A percentile compares a stretch with the other conserved stretches of the same genome.
These are phyloP conservation scores for Barbarea vulgaris DNA, from an alignment of 345 rosid species.

Conservation along the genomic window DNA sequence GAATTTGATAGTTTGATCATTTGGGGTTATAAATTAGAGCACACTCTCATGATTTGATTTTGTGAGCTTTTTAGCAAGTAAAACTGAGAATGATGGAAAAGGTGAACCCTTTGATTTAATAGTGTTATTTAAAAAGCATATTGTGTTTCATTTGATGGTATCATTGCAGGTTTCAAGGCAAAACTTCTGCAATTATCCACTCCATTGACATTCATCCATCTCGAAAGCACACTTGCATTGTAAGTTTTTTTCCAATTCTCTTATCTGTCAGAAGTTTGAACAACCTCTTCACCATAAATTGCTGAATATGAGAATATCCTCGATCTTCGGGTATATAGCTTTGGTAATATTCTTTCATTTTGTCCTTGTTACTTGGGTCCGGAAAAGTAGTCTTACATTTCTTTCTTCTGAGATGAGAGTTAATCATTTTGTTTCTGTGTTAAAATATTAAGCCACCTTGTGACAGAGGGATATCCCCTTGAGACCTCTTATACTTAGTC, in stretches of 20 bases:
- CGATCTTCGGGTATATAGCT: background rate
- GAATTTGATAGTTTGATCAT: background rate
- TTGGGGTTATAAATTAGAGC: background rate
- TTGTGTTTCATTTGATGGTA: conserved; percentile 15
- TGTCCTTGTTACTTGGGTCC: background rate
- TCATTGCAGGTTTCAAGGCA: conserved; percentile 66
- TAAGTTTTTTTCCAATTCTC: conserved; percentile 40
- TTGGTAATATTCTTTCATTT: background rate
- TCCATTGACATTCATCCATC: conserved; percentile 92
- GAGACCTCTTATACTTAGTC: background rate
- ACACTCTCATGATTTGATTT: background rate
- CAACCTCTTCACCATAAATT: background rate
- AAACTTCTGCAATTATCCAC: conserved; percentile 69
- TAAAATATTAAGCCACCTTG: background rate
- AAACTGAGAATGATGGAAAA: background rate
- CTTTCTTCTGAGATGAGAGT: conserved; percentile 4
- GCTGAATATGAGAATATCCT: background rate
- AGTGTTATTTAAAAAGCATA: background rate
- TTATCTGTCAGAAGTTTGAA: background rate
- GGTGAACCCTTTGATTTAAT: conserved; percentile 1
- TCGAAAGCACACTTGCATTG: conserved; percentile 86
- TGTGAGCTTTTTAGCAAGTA: background rate
- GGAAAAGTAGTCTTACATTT: background rate
- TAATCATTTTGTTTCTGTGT: conserved; percentile 6
- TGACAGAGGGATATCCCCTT: background rate